Base-by-base conservation (phyloP, 257 asterid genomes). In the Gentiana macrophylla region DNA sequence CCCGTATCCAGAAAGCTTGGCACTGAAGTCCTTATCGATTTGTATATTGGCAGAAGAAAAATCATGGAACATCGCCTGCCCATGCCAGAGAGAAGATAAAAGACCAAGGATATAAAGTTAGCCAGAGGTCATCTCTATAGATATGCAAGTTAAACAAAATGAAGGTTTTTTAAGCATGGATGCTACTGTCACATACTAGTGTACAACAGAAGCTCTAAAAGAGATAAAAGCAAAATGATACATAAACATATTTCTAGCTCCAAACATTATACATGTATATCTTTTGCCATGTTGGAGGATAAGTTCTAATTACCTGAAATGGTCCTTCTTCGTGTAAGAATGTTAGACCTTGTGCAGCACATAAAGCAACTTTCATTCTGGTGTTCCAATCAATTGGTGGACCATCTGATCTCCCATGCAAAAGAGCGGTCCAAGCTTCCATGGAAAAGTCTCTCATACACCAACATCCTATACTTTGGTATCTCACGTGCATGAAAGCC, bases 261-360 rank as follows among this genome's bases (percentile, higher is more conserved):
- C 3, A 6, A 12, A n/a, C 36, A 50, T 11, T 38, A 1, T 48
- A 37, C 10, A 24, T 50, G 15, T 34, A 34, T 5, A 3, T 4
- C 32, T 5, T 32, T 38, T 61, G 6, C 50, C 9, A 43, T 24
- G 24, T 24, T 24, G 32, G 34, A 49, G 61, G 37, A 73, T 44
- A 48, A 70, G 53, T 33, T n/a, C 33, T 43, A 24, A 41, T 55
- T 66, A 88, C 96, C 94, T 89, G 97, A 72, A 89, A 89, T 56
- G 97, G 97, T 36, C 97, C 97, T 78, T 89, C 97, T 73, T 89
- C 97, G 9, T 89, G 95, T 65, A 89, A 75, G 74, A 89, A 89
- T 8, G 97, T 89, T n/a, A 89, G 80, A 67, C 93, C 95, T 69
- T 77, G 97, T 9, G 97, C 93, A 60, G 97, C 95, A 74, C 94